These are phyloP conservation scores for Kuraishia molischiana DNA, from an alignment of 805 yeast species.

Conservation along the genomic window DNA sequence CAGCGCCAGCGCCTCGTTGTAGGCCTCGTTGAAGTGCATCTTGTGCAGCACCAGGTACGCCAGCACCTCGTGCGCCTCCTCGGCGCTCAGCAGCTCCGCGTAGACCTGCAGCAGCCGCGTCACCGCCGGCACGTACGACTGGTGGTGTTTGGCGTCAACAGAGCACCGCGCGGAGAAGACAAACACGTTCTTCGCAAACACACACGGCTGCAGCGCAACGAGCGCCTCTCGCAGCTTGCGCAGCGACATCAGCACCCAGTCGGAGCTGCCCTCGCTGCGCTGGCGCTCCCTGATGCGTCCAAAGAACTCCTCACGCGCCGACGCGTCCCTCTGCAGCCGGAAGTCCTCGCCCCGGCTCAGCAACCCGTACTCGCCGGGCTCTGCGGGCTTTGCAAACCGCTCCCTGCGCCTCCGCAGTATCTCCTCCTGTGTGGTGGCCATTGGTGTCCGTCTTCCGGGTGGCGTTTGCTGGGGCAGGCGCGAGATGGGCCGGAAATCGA, in stretches of 20 bases:
- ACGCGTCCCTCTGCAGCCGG: constrained; percentile 32
- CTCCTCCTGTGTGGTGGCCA: too few relatives aligned
- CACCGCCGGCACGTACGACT: constrained; percentile 47
- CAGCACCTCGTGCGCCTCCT: constrained; percentile 30
- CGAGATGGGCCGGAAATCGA: too few relatives aligned
- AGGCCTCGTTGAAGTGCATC: constrained; percentile 27
- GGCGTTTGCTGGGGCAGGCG: too few relatives aligned
- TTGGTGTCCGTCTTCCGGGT: too few relatives aligned
- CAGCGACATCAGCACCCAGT: constrained; percentile 25
- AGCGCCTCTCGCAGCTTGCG: constrained; percentile 50
- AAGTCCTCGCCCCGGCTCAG: constrained; percentile 52
- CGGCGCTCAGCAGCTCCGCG: constrained; percentile 9
- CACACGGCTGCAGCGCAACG: constrained; percentile 22
- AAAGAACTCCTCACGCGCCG: constrained; percentile 31
- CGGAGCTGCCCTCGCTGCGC: constrained; percentile 9
- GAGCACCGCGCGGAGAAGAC: constrained; percentile 37
- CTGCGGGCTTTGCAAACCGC: constrained; percentile 5
- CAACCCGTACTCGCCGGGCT: constrained; percentile 33
- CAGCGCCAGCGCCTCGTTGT: constrained; percentile 20
- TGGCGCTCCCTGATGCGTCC: constrained; percentile 21
- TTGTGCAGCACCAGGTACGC: constrained; percentile 34
- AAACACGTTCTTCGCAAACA: constrained; percentile 34
- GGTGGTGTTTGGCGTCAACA: constrained; percentile 35
- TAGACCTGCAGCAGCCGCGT: constrained; percentile 24
- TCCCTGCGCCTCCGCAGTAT: not conserved